Evolutionary conservation across 1,284 basidiomycete species (phyloP), one percentile per base, ranked within the genome.

Genomic region (Phellopilus nigrolimitatus): DNA sequence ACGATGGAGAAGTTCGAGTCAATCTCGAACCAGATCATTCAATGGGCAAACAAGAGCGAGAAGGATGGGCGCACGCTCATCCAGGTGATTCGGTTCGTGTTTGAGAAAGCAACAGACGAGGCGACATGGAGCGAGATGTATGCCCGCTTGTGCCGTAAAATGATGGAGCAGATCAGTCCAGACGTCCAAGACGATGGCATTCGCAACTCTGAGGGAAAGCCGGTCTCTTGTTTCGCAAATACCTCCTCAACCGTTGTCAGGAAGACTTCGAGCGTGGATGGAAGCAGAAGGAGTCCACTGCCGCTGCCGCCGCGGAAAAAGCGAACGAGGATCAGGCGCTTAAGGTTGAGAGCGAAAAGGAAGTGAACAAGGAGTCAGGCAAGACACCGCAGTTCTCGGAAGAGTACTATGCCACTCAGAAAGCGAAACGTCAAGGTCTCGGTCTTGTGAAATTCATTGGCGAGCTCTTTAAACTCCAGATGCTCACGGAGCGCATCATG

Each of bases 71-170:
- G 89, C 56, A 97, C 93, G 1, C 79, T 98, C 61, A 92, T 95
- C 61, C 91, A 95, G 62, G 95, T 97, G 65, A 97, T 97, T 71
- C 84, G 87, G 59, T 84, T 97, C 49, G 91, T 98, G 41, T 97
- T 97, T 68, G 94, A 97, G 68, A 95, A 97, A 76, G 94, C 95
- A 2, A 97, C 91, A 17, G 92, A 95, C 69, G 93, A 97, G 70
- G 91, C 91, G n/a, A 83, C 86, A 30, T 97, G 91, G 88, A 93
- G 90, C 6, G 89, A 92, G 73, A 95, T 97, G 91, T 97, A 97
- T 67, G 95, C 95, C 22, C 84, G 88, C 47, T 75, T 98, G 41
- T 97, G 94, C 66, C 79, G 91, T 57, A 92, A 93, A 78, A 87
- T 97, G 77, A 88, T 92, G 81, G 90, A 92, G 68, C 80, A 82